Conservation (phyloP, 805 yeast genomes). For the Jamesozyma jinghongensis region DNA sequence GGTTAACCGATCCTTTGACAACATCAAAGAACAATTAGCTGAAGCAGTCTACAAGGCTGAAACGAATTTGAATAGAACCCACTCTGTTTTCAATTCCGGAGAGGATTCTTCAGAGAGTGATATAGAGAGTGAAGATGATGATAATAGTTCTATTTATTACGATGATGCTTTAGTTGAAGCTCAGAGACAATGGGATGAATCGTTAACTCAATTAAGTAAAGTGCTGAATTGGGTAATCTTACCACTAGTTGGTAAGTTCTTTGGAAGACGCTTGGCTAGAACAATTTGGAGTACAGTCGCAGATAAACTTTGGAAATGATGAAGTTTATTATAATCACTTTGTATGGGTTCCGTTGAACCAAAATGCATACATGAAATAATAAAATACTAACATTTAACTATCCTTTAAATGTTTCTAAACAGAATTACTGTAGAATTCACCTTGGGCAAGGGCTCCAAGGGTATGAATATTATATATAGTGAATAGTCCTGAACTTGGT, state of each 20-base stretch:
- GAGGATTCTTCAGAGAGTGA: conserved; percentile 2
- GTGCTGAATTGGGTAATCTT: conserved; percentile 50
- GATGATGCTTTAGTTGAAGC: conserved; percentile 35
- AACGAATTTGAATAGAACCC: conserved; percentile 1
- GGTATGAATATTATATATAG: no score
- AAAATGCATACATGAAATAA: no score
- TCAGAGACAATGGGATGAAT: conserved; percentile 68
- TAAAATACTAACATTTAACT: no score
- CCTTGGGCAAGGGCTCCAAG: no score
- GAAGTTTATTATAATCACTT: neutral
- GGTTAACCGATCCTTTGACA: neutral
- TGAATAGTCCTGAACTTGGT: no score
- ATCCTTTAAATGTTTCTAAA: no score
- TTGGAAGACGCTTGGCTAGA: conserved; percentile 54
- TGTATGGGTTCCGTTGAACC: no score
- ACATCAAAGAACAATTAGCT: neutral
- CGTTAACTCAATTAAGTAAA: conserved; percentile 49
- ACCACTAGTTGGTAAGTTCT: conserved; percentile 56
- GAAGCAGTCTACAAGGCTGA: neutral
- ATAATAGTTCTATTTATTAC: conserved; percentile 7
- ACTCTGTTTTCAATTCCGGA: neutral
- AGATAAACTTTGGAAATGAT: conserved; percentile 13
- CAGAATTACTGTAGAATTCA: no score
- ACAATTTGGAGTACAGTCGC: conserved; percentile 23
- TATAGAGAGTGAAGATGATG: conserved; percentile 2